A percentile compares a stretch with the other conserved stretches of the same genome.
Conservation (phyloP, 2,329 filamentous ascomycete genomes). For the Claviceps sp. region DNA sequence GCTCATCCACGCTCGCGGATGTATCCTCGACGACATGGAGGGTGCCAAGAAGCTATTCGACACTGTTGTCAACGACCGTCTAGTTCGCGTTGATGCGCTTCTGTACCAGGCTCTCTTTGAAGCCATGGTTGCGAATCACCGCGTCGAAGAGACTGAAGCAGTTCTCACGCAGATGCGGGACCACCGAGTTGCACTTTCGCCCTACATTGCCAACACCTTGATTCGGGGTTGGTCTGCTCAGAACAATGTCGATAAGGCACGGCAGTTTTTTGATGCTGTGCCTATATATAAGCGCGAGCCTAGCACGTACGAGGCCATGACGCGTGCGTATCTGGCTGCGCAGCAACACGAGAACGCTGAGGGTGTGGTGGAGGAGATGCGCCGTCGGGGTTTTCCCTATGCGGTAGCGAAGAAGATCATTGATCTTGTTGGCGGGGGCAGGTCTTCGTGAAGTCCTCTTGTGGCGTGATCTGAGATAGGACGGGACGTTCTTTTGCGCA, state of each 20-base stretch:
- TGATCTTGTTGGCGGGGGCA: constrained; percentile 60
- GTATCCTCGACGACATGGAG: constrained; percentile 80
- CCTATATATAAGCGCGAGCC: constrained; percentile 72
- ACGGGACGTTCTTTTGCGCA: constrained; percentile 2
- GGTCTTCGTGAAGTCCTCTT: background rate
- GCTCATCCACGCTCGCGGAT: constrained; percentile 89
- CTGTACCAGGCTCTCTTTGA: constrained; percentile 97
- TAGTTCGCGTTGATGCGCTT: constrained; percentile 63
- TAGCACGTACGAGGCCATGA: constrained; percentile 98
- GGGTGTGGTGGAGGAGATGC: constrained; percentile 75
- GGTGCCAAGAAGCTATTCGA: constrained; percentile 76
- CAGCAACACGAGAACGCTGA: constrained; percentile 69
- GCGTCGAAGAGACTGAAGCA: constrained; percentile 60
- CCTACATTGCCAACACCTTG: constrained; percentile 95
- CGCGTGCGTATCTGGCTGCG: constrained; percentile 73
- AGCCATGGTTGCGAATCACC: constrained; percentile 89
- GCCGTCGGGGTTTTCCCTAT: constrained; percentile 76
- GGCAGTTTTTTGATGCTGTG: constrained; percentile 67
- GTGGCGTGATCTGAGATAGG: no score
- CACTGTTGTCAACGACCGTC: constrained; percentile 53
- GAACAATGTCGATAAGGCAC: constrained; percentile 66
- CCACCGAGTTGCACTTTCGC: constrained; percentile 70
- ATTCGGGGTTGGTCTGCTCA: constrained; percentile 93
- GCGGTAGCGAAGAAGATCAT: constrained; percentile 90
- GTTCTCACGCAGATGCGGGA: constrained; percentile 64